Conservation (phyloP, 805 yeast species). For the Nakazawaea ernobii region DNA sequence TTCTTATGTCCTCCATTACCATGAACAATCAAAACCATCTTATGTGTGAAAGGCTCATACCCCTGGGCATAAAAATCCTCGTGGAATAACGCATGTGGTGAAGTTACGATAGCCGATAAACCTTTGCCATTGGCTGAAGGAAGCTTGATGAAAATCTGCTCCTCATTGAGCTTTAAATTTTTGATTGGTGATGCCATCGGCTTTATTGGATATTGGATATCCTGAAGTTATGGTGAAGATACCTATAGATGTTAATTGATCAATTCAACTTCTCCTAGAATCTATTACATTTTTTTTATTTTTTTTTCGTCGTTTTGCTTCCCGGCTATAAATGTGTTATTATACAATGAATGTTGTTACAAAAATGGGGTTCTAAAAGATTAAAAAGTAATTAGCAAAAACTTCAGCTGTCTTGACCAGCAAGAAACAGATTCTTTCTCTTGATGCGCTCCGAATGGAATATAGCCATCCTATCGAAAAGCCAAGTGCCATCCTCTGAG, state of each 20-base stretch:
- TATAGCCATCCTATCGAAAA: neutral
- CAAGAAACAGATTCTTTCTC: neutral
- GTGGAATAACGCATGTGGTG: slow-evolving; percentile 6
- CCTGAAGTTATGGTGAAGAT: neutral
- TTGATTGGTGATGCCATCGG: neutral
- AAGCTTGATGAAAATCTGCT: neutral
- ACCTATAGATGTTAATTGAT: too few species aligned
- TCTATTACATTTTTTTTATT: too few species aligned
- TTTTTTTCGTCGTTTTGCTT: too few species aligned
- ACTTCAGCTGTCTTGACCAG: neutral
- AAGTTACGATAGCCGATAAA: slow-evolving; percentile 10
- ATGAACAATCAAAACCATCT: slow-evolving; percentile 63
- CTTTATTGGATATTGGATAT: neutral
- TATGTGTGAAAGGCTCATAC: slow-evolving; percentile 33
- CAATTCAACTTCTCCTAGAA: too few species aligned
- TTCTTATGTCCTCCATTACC: slow-evolving; percentile 85
- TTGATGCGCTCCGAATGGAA: neutral
- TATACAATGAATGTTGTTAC: too few species aligned
- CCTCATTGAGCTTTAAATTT: slow-evolving; percentile 5
- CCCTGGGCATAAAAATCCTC: slow-evolving; percentile 11
- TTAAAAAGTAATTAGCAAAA: too few species aligned
- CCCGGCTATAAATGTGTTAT: too few species aligned
- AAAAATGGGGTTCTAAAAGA: too few species aligned
- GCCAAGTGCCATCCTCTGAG: neutral
- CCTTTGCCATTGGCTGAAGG: slow-evolving; percentile 5